Evolutionary conservation across 352 stramenopile species (phyloP), one percentile per base, ranked within the genome.

Genomic region (Phytophthora pini): DNA sequence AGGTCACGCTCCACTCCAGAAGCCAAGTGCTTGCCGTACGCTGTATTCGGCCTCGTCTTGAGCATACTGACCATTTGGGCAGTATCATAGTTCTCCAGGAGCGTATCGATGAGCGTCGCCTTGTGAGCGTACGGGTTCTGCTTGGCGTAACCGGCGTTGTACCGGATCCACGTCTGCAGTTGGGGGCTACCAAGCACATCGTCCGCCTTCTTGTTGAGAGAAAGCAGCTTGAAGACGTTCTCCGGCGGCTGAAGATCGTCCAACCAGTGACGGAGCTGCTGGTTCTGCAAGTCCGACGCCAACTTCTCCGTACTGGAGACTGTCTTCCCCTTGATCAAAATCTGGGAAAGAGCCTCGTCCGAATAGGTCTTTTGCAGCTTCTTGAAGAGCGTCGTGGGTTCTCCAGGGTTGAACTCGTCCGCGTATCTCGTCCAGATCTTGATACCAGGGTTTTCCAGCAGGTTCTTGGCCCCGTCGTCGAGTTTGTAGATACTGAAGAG

Each of bases 401-500:
- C 12, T 2, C 50, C 36, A 12, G 50, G 50, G 24, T 38, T 52
- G 22, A 62, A 55, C 0, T 56, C 34, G 22, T 56, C 11, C 5
- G 22, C 12, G 27, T 64, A 64, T 5, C 38, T 53, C 45, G 34
- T 32, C 56, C 56, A 64, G 17, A 64, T 22, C 10, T n/a, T 34
- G 5, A 64, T 13, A 2, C 12, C 36, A 17, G 54, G 54, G 26
- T 56, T 51, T 11, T 41, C 49, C 5, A 66, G 40, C 4, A 55
- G 4, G 5, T 55, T 55, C 1, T n/a, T 4, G 0, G 15, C 17
- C 0, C n/a, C 44, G 4, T 45, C 7, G 32, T 60, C 41, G 5
- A 66, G 41, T 20, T 48, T 59, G 20, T 43, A 29, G 10, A 13
- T 13, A 8, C 41, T 49, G 41, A 60, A 66, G 11, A 66, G n/a